These are phyloP conservation scores for Colletotrichum sp. DNA, from an alignment of 2,329 filamentous ascomycete genomes.

Conservation along the genomic window DNA sequence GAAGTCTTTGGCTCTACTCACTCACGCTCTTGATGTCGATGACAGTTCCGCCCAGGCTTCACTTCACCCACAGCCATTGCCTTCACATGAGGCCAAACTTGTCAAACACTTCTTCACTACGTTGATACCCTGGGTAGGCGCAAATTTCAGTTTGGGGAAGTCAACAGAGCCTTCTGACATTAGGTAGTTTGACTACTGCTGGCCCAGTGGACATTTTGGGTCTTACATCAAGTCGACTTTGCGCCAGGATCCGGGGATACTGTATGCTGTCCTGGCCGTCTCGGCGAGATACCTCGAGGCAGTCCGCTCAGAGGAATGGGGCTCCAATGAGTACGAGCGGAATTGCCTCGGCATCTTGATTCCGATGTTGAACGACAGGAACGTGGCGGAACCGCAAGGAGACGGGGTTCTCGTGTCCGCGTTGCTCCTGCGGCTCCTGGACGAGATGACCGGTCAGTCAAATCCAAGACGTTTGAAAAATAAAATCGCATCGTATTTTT, in stretches of 20 bases:
- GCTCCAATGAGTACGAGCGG: neutral
- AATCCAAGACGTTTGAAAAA: neutral
- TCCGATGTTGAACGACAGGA: neutral
- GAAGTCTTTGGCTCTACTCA: neutral
- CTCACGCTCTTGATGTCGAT: neutral
- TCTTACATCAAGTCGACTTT: neutral
- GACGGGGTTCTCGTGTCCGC: neutral
- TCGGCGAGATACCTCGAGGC: neutral
- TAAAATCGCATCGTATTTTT: no score
- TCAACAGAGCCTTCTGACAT: neutral
- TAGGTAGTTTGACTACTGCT: neutral
- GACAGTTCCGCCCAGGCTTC: neutral
- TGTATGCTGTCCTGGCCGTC: neutral
- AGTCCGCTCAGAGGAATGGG: neutral
- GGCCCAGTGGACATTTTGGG: neutral
- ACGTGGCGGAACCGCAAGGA: neutral
- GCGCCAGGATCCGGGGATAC: neutral
- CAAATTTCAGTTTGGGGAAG: neutral
- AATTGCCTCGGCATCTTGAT: neutral
- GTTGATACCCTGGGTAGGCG: neutral
- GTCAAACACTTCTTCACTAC: neutral
- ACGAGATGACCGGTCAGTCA: neutral
- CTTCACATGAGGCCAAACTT: neutral
- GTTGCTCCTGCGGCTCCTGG: neutral
- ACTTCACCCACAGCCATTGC: rapidly evolving